Percentiles rank a stretch among this genome's conserved stretches.
These are phyloP conservation scores for Melampsora larici-populina DNA, from an alignment of 1,284 basidiomycete genomes.

Conservation along the genomic window DNA sequence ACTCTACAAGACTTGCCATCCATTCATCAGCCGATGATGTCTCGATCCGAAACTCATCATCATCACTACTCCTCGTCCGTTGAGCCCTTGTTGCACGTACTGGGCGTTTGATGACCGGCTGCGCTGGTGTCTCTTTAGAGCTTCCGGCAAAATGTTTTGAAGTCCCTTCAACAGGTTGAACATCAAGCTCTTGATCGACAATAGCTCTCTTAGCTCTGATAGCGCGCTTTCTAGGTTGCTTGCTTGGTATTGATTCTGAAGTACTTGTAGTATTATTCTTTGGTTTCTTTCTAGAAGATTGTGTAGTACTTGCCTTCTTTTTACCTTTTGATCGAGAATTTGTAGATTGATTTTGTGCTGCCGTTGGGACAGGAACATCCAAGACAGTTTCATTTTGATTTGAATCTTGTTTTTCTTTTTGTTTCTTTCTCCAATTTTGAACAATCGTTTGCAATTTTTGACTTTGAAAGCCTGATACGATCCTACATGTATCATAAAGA, in stretches of 20 bases:
- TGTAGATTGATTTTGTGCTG: not conserved
- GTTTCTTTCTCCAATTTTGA: slow-evolving; percentile 32
- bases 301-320: not conserved
- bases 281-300: not conserved
- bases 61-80: not conserved
- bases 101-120: not conserved
- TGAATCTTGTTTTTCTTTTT: not conserved
- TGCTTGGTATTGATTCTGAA: not conserved
- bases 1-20: not conserved
- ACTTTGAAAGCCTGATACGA: slow-evolving; percentile 12
- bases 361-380: not conserved
- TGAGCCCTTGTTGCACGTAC: not conserved
- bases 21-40: not conserved
- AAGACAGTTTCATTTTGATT: not conserved
- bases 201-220: not conserved
- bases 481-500: not conserved
- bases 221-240: not conserved
- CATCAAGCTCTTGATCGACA: not conserved
- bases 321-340: not conserved
- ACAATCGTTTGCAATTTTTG: slow-evolving; percentile 34
- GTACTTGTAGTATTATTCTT: not conserved
- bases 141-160: not conserved
- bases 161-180: not conserved
- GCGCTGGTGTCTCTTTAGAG: not conserved
- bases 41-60: not conserved